Base-by-base conservation (phyloP, 2,329 filamentous ascomycete genomes). In the Xylaria sp. region DNA sequence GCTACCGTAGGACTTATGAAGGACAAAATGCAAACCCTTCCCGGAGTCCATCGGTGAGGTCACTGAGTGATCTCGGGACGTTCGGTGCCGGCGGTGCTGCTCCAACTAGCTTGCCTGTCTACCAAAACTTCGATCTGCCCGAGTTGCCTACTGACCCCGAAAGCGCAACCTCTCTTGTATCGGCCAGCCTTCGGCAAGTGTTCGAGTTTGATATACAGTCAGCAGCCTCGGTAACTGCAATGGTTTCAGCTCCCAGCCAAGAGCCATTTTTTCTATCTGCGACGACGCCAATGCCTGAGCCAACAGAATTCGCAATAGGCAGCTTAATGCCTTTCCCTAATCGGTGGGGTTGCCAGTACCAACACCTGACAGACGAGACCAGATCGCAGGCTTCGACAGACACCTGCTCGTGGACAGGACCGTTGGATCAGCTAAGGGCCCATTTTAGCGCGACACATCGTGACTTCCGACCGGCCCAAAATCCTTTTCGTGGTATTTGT, bases 311-410 rank as follows among this genome's bases (percentile, higher is more conserved):
- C 59, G 10, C 35, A 51, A 69, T 72, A 43, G 71, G 71, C 2
- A 68, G 67, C 29, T 64, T 67, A 41, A 69, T 58, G 35, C 11
- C 10, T 29, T 58, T 23, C 23, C 46, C 21, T 9, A 68, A 64
- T 46, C 67, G 67, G 8, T 73, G 72, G 72, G 62, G 65, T 37
- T 74, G 73, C 54, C 65, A 69, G n/a, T 73, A 62, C 48, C 60
- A 67, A 48, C 41, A 8, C 37, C 11, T 60, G 17, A 48, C 41
- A 3, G 46, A 40, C 10, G 67, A 67, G 19, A 62, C 54, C 2
- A n/a, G 47, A 33, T 67, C 67, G 15, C 53, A 63, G n/a, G 41
- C 51, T n/a, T 68, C 63, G 3, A 56, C 58, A 10, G 63, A 65
- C 23, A 15, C 43, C 2, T 74, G 73, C 41, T 21, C 62, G 3